Base-by-base conservation (phyloP, 495 filamentous ascomycete genomes). In the Bathelium albidoporum region DNA sequence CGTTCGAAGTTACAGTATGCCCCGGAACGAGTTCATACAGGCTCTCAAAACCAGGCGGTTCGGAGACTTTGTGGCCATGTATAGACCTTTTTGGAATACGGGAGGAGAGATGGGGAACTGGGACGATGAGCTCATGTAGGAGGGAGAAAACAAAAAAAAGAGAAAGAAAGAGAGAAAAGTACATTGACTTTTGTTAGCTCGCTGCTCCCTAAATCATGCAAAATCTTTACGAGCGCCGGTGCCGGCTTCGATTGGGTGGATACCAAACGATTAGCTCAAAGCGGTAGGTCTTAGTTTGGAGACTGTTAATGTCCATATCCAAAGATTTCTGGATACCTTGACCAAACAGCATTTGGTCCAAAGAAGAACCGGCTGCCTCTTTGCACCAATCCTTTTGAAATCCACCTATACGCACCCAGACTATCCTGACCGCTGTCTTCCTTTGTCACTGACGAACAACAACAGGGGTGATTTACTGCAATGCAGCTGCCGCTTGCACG, bases 161-260 rank as follows among this genome's bases (percentile, higher is more conserved):
- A n/a, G n/a, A n/a, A n/a, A n/a, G n/a, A n/a, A n/a, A n/a, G n/a
- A n/a, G n/a, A n/a, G n/a, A n/a, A n/a, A 12, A 62, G 24, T 20
- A 59, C 26, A 16, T 63, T 45, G 64, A 36, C 12, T 34, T 32
- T 1, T 18, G n/a, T 10, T 59, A 72, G 70, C 34, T 71, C 76
- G 2, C 69, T 89, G 34, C 76, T 92, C 14, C 89, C 88, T 0
- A 66, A 76, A 28, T 81, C 80, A 3, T 84, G 88, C 65, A 84
- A 80, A 70, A 81, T 90, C 1, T 88, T 85, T 73, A 86, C 88
- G 18, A 85, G 82, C 65, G 87, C 89, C 2, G 89, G 87, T 14
- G 85, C 88, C 16, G 88, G 87, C 2, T 90, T 85, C 67, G 88
- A 91, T 72, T 90, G 89, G 87, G 87, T 84, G 34, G 85, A 92